These are phyloP conservation scores for Solanum megistacrolobum DNA, from an alignment of 257 asterid species.

Conservation along the genomic window DNA sequence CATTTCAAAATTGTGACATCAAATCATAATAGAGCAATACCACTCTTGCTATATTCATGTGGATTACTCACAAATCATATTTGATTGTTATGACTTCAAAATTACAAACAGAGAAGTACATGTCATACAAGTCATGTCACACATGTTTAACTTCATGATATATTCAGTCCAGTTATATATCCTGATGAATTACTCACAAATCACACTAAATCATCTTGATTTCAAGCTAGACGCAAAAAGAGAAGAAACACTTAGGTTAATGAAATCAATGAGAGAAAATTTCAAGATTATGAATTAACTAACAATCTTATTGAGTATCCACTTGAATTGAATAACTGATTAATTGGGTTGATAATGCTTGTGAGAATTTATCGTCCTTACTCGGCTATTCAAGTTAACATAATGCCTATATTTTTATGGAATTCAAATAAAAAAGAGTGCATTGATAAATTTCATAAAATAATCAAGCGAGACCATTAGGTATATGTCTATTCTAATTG, in stretches of 20 bases:
- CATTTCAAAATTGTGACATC: background rate
- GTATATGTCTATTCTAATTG: background rate
- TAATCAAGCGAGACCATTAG: background rate
- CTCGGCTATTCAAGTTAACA: background rate
- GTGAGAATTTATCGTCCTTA: background rate
- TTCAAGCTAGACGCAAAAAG: background rate
- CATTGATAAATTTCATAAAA: no score
- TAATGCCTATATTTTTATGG: background rate
- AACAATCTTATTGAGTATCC: no score
- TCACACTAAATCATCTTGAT: background rate
- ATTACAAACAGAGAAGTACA: background rate
- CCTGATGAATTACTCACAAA: background rate
- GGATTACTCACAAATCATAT: background rate
- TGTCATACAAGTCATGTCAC: background rate
- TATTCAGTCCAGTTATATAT: background rate
- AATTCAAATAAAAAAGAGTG: background rate
- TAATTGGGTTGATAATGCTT: no score
- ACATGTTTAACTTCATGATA: background rate
- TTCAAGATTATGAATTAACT: background rate
- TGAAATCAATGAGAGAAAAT: background rate
- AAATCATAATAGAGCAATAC: background rate
- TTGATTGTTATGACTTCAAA: background rate
- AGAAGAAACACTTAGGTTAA: no score
- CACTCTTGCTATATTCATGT: background rate
- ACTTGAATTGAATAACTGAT: no score